Evolutionary conservation across 768 basidiomycete species (phyloP), one percentile per base, ranked within the genome.

Genomic region (Suillus subluteus): DNA sequence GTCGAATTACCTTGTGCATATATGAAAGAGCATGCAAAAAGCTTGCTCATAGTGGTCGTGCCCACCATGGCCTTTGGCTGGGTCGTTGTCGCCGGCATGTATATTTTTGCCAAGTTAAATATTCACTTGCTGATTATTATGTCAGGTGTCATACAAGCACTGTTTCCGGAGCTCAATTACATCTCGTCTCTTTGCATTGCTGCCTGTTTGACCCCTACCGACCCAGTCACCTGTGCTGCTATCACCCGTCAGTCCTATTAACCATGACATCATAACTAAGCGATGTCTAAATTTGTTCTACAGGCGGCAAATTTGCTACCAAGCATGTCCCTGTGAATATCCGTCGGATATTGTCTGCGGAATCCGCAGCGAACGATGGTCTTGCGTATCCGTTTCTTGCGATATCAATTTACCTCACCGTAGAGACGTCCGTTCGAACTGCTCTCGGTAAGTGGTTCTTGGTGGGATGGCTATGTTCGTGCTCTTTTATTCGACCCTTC

Each of bases 281-380:
- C 30, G 6, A 15, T 16, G 18, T 8, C 18, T 40, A 40, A 55
- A 44, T 48, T 0, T 12, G 21, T 64, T 7, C n/a, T 44, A 4
- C 65, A 91, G 91, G 89, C 12, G 92, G 92, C 0, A 87, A 83
- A 66, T 94, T 85, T 69, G 92, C 92, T 0, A 77, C 81, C 16
- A 85, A 83, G 65, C 85, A 94, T 71, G 92, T 94, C 5, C 91
- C 91, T 5, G 68, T 79, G 6, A 90, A 94, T 62, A 82, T 99
- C 30, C 88, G 96, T 37, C 90, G 88, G 30, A 83, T 98, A 52
- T 81, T 98, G 8, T 86, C 92, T 0, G 94, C 94, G 0, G 97
- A 99, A 78, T 93, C 92, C 6, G 98, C 96, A 0, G 90, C 94
- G 8, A 99, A 99, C 77, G 98, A 99, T 71, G 98, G 98, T 2